Base-by-base conservation (phyloP, 805 yeast genomes). In the Hanseniaspora hatyaiensis region DNA sequence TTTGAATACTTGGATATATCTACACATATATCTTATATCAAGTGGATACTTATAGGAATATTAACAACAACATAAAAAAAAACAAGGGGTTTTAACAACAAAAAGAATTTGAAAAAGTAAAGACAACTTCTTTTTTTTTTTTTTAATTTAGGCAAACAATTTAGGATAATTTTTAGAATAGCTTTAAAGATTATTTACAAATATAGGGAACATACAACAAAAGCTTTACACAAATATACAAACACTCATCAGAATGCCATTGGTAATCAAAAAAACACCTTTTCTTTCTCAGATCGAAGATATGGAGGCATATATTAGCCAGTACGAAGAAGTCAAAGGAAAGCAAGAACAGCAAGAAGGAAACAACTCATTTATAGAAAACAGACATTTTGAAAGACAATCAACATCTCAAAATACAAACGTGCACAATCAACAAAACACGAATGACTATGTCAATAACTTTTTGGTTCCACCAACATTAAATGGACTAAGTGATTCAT, bases 231-330 rank as follows among this genome's bases (percentile, higher is more conserved):
- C 19, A 37, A 32, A 39, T 32, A 19, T 38, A 31, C 3, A 31
- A 36, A 45, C 22, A 38, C 6, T 20, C 26, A 20, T 8, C 12
- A 34, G 13, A 19, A 49, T 49, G 48, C 24, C 34, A n/a, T 23
- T 13, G 13, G 20, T n/a, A 19, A 34, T 38, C 9, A 39, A 32
- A 38, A 42, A 57, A 47, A 52, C 59, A 28, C 61, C 67, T 26
- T 63, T 61, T 52, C 52, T 60, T 18, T 61, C 65, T 18, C 67
- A 63, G 49, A 40, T 55, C 20, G 67, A 63, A 43, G 66, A 63
- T 49, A 57, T 63, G 54, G 61, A 62, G 22, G 59, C 55, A 38
- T 60, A 59, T 44, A 38, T 62, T 23, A 22, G 50, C 22, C 59
- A 61, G 36, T 60, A 58, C 43, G 55, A 56, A 34, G 56, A 52